Evolutionary conservation across 345 rosid genomes (phyloP).

Genomic region (Acer negundo): DNA sequence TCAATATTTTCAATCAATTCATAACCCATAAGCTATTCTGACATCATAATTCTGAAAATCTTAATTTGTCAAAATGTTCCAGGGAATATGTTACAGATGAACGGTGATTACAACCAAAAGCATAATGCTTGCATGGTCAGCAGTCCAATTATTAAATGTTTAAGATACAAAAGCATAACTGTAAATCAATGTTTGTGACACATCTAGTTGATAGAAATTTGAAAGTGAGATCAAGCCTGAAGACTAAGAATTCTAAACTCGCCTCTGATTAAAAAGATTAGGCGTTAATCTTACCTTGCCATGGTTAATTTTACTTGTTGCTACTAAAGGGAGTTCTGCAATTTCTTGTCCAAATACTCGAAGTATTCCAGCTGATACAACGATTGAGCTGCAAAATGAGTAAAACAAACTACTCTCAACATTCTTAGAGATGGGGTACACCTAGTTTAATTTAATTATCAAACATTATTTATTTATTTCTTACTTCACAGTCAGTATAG

Average conservation of each 20-base stretch:
- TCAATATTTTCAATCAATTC: background rate
- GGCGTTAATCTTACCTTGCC: constrained; percentile 59
- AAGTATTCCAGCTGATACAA: constrained; percentile 82
- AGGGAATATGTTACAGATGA: background rate
- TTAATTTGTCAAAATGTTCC: background rate
- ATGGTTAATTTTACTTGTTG: constrained; percentile 67
- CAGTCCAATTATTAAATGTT: background rate
- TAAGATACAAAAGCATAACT: background rate
- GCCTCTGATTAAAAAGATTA: background rate
- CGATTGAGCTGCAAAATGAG: constrained; percentile 55
- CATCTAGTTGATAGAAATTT: background rate
- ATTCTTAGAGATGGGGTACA: background rate
- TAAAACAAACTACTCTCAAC: constrained; percentile 10
- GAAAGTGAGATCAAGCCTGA: background rate
- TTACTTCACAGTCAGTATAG: constrained; percentile 83
- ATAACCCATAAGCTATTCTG: background rate
- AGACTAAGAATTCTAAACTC: background rate
- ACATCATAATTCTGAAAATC: background rate
- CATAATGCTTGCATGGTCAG: background rate
- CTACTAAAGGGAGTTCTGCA: constrained; percentile 96
- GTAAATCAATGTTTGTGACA: background rate
- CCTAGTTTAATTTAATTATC: constrained; percentile 18
- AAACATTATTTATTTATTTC: constrained; percentile 37
- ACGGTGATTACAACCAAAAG: background rate
- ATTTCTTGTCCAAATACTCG: constrained; percentile 81